Evolutionary conservation across 164 flowering plant species (phyloP).

Genomic region (Buxus sempervirens): DNA sequence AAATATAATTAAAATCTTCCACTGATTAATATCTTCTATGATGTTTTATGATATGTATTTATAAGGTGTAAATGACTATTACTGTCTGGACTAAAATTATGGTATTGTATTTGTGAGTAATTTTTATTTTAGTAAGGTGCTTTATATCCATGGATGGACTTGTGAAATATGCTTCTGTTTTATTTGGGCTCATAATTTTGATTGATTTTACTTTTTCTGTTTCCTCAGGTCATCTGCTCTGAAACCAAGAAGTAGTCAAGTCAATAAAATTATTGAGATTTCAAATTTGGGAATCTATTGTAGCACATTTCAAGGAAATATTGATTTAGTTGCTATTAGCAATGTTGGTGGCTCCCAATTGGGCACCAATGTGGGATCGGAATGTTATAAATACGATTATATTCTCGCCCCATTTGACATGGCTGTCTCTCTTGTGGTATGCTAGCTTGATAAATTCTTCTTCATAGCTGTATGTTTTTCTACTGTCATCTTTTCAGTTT

Average conservation of each 20-base stretch:
- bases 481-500: background rate
- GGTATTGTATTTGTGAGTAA: no score
- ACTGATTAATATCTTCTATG: no score
- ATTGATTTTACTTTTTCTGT: conserved; percentile 2
- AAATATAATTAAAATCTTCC: no score
- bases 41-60: no score
- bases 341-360: conserved; percentile 18
- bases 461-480: background rate
- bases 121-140: background rate
- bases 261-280: conserved; percentile 63
- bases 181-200: background rate
- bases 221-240: conserved; percentile 40
- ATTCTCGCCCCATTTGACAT: conserved; percentile 63
- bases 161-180: background rate
- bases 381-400: conserved; percentile 28
- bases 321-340: conserved; percentile 21
- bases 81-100: no score
- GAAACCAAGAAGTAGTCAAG: conserved; percentile 51
- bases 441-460: conserved; percentile 13
- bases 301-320: conserved; percentile 22
- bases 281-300: conserved; percentile 64
- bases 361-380: conserved; percentile 16
- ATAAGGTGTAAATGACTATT: no score
- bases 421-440: conserved; percentile 64
- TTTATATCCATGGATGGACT: background rate